A percentile compares a stretch with the other conserved stretches of the same genome.
Evolutionary conservation across 2,329 filamentous ascomycete species (phyloP).

Genomic region (Alternaria sp.): DNA sequence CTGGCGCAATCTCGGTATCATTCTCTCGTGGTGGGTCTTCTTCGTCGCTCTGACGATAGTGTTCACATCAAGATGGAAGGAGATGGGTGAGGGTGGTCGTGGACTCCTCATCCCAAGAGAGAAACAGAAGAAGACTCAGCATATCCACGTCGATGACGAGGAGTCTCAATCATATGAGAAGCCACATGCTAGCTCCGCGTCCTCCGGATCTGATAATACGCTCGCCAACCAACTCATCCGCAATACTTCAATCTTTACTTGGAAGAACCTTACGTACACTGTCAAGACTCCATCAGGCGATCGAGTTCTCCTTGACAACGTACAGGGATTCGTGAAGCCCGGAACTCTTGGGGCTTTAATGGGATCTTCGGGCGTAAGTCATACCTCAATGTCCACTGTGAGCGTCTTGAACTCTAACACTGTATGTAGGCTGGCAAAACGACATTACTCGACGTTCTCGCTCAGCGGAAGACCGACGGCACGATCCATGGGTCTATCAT

Average conservation of each 20-base stretch:
- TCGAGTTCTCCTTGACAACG: constrained; percentile 57
- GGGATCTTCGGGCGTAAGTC: constrained; percentile 29
- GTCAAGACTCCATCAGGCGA: constrained; percentile 55
- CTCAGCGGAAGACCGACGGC: constrained; percentile 80
- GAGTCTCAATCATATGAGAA: constrained; percentile 50
- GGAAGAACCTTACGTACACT: constrained; percentile 61
- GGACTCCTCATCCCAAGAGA: constrained; percentile 65
- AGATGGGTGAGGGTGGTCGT: constrained; percentile 57
- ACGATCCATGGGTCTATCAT: constrained; percentile 80
- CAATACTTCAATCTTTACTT: constrained; percentile 73
- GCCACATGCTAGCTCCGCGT: neutral
- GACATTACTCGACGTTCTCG: constrained; percentile 49
- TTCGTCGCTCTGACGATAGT: constrained; percentile 62
- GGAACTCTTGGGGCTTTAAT: constrained; percentile 55
- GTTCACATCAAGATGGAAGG: constrained; percentile 64
- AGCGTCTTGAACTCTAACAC: neutral
- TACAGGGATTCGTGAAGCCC: constrained; percentile 60
- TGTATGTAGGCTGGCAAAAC: constrained; percentile 34
- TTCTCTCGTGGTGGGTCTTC: constrained; percentile 50
- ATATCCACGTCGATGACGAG: constrained; percentile 52
- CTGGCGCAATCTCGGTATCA: constrained; percentile 52
- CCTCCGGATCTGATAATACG: neutral
- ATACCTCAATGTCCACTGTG: neutral
- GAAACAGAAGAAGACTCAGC: constrained; percentile 19
- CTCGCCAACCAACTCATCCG: constrained; percentile 57